Evolutionary conservation across 1,284 basidiomycete genomes (phyloP).

Genomic region (Vanrija sp.): DNA sequence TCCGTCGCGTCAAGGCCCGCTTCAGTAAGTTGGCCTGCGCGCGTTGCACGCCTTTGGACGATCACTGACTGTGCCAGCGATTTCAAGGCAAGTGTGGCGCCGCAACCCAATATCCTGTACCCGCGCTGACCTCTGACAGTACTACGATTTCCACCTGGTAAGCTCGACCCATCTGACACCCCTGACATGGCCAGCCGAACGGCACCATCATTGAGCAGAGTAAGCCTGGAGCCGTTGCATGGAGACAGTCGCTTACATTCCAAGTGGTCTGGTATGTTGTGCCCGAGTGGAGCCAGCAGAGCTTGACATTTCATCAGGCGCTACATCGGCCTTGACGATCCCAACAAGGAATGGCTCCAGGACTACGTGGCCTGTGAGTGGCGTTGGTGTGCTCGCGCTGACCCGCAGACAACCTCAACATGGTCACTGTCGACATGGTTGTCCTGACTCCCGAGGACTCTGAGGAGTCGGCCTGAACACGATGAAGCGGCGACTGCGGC

Average conservation of each 20-base stretch:
- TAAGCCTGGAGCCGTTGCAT: not conserved
- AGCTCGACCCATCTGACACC: not conserved
- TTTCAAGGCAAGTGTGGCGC: slow-evolving; percentile 9
- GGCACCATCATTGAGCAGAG: slow-evolving; percentile 14
- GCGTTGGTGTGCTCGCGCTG: not conserved
- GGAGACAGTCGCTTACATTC: slow-evolving; percentile 19
- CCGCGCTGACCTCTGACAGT: slow-evolving; percentile 6
- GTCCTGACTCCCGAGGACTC: slow-evolving; percentile 38
- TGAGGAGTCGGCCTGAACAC: no score
- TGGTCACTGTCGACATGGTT: slow-evolving; percentile 40
- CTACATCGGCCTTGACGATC: slow-evolving; percentile 22
- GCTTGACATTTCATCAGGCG: slow-evolving; percentile 17
- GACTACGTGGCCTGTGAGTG: slow-evolving; percentile 37
- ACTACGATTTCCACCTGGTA: slow-evolving; percentile 31
- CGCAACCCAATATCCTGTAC: no score
- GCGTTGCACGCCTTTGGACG: not conserved
- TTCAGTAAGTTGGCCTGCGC: slow-evolving; percentile 19
- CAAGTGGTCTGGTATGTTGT: slow-evolving; percentile 17
- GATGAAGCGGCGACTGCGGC: no score
- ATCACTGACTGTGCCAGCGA: slow-evolving; percentile 9
- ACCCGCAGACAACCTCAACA: slow-evolving; percentile 37
- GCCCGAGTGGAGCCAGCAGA: no score
- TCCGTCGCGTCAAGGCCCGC: slow-evolving; percentile 17
- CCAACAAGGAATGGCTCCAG: slow-evolving; percentile 27
- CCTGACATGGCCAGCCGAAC: slow-evolving; percentile 15